Base-by-base conservation (phyloP, 192 early-diverging fungal species). In the Kappamyces sp. region DNA sequence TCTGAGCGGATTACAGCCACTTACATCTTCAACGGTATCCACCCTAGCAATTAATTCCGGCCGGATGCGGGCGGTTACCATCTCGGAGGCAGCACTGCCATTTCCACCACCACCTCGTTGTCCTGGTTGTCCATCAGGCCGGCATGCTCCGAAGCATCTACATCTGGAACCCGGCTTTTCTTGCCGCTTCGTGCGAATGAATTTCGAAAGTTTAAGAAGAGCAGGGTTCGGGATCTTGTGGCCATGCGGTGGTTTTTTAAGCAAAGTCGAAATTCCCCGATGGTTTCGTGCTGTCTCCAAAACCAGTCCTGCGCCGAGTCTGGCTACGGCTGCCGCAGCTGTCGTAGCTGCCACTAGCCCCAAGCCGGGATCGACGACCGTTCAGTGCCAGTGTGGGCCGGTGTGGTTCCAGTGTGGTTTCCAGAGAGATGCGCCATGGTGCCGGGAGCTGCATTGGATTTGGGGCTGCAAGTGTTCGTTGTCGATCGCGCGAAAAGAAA, bases 191-290 rank as follows among this genome's bases (percentile, higher is more conserved):
- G 76, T 42, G 88, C 81, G 66, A 90, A 91, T 6, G 92, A 86
- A 63, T 94, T 92, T 53, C 94, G 82, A 74, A 89, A 95, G 74
- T 98, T 90, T 49, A 93, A 69, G 71, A 94, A 98, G 12, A 98
- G 76, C 46, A 92, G 78, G 36, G 92, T 95, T 65, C 93, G 86
- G 66, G 82, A 88, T 55, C 94, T 82, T 8, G 92, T 90, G 3
- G 94, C 90, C 75, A 77, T 77, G 6, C 39, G 43, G 49, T 7
- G 32, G 15, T 36, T 9, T 43, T 35, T 60, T 10, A 10, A 5
- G 23, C 13, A 9, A 60, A 13, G 40, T 13, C 10, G 32, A 23
- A 23, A 23, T 23, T 23, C 23, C 23, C 23, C 23, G 23, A 23
- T 23, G 23, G 23, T 23, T 23, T 23, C 23, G 23, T 23, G 23